Percentiles rank a stretch among this genome's conserved stretches.
Evolutionary conservation across 2,329 filamentous ascomycete species (phyloP).

Genomic region (Aureobasidium namibiae): DNA sequence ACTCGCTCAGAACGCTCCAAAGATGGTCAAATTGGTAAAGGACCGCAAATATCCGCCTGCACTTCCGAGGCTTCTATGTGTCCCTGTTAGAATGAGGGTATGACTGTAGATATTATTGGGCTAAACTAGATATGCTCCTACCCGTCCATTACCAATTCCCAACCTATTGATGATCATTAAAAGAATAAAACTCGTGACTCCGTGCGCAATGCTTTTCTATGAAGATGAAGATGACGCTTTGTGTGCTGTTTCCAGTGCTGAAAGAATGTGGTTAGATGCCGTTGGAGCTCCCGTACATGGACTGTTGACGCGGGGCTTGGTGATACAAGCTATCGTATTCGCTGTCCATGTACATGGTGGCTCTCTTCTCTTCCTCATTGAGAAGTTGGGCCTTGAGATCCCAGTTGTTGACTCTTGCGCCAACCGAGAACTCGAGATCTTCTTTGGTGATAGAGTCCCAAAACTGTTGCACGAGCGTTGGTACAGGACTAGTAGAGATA

Average conservation of each 20-base stretch:
- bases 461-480: conserved; percentile 50
- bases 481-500: background rate
- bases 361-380: conserved; percentile 69
- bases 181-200: conserved; percentile 4
- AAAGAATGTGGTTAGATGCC: background rate
- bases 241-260: background rate
- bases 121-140: background rate
- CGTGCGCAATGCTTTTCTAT: background rate
- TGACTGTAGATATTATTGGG: background rate
- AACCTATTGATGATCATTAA: background rate
- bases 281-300: conserved; percentile 11
- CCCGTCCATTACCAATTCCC: background rate
- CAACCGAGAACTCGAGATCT: conserved; percentile 96
- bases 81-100: background rate
- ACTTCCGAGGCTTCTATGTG: background rate
- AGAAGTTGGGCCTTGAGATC: conserved; percentile 82
- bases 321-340: conserved; percentile 46
- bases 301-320: conserved; percentile 20
- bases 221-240: background rate
- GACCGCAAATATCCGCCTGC: too few species aligned
- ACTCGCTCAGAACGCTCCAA: too few species aligned
- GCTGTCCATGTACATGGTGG: conserved; percentile 64
- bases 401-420: conserved; percentile 93
- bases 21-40: too few species aligned
- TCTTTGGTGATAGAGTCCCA: conserved; percentile 99